Base-by-base conservation (phyloP, 257 asterid genomes). In the Apocynum venetum region DNA sequence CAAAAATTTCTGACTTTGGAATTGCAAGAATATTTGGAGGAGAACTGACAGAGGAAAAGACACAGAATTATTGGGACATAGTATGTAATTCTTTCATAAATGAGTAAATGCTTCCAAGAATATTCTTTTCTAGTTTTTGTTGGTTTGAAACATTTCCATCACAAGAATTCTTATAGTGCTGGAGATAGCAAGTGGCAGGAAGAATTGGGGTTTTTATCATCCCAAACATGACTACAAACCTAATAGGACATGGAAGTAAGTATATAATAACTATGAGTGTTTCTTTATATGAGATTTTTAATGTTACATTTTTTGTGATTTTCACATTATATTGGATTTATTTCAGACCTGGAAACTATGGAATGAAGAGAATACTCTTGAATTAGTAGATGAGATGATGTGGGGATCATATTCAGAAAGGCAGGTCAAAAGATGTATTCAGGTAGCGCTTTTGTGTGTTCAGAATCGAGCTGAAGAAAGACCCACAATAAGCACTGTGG, bases 341-440 rank as follows among this genome's bases (percentile, higher is more conserved):
- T 63, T 49, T 41, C 85, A 93, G 97, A 93, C 86, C 38, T 89
- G 96, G 96, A 82, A 84, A 67, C 35, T 91, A 43, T 84, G 97
- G 96, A 83, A 74, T 44, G 91, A 87, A 80, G 80, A 69, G 31
- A 85, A 80, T 10, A 85, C 82, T 2, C 61, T 78, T 68, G 83
- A 64, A 56, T 78, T 91, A 19, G 83, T 88, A 3, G 96, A 89
- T 57, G 82, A 86, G 63, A 65, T 73, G 59, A 51, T 89, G 11
- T 79, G 47, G 19, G 85, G 73, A 41, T 44, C 80, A 1, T 38
- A 75, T 36, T 25, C 67, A 1, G 17, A 43, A 48, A 71, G 17
- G 40, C 91, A 86, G 56, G 78, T 88, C 4, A 71, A 38, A 15
- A 87, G 89, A 76, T 92, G 92, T 82, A 85, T 92, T 51, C 87